Evolutionary conservation across 805 yeast genomes (phyloP).

Genomic region (Pichia kluyveri): DNA sequence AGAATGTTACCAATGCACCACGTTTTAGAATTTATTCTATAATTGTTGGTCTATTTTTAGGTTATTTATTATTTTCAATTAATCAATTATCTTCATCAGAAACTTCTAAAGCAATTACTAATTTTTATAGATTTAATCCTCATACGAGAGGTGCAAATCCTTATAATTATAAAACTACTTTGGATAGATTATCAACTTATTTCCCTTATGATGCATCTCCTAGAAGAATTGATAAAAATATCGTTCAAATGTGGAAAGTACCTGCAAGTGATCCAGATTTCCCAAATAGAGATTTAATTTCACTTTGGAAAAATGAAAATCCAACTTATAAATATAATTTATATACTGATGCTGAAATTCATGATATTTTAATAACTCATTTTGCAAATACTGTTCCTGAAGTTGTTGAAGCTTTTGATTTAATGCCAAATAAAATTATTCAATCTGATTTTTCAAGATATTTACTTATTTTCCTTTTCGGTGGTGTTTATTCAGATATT

Average conservation of each 20-base stretch:
- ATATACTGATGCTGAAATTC: constrained; percentile 25
- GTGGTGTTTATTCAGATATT: constrained; percentile 55
- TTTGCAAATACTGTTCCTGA: constrained; percentile 36
- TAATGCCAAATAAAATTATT: constrained; percentile 44
- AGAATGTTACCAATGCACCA: neutral
- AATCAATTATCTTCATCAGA: constrained; percentile 16
- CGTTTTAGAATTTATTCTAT: constrained; percentile 20
- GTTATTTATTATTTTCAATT: constrained; percentile 19
- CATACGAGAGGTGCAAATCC: constrained; percentile 28
- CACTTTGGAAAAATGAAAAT: constrained; percentile 28
- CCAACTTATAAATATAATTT: constrained; percentile 25
- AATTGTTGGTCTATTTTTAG: constrained; percentile 19
- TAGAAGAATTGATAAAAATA: constrained; percentile 24
- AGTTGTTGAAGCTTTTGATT: constrained; percentile 42
- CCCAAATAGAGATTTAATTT: constrained; percentile 24
- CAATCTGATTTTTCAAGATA: constrained; percentile 51
- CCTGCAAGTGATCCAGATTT: constrained; percentile 26
- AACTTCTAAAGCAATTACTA: constrained; percentile 21
- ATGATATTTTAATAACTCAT: constrained; percentile 19
- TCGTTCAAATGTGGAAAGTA: constrained; percentile 30
- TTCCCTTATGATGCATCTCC: constrained; percentile 28
- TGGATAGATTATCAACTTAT: constrained; percentile 22
- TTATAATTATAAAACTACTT: constrained; percentile 24
- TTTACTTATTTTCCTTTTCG: constrained; percentile 41
- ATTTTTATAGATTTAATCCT: constrained; percentile 24